Percentiles rank a stretch among this genome's conserved stretches.
These are phyloP conservation scores for Waltiozyma sp. DNA, from an alignment of 1,139 yeast genomes.

Conservation along the genomic window DNA sequence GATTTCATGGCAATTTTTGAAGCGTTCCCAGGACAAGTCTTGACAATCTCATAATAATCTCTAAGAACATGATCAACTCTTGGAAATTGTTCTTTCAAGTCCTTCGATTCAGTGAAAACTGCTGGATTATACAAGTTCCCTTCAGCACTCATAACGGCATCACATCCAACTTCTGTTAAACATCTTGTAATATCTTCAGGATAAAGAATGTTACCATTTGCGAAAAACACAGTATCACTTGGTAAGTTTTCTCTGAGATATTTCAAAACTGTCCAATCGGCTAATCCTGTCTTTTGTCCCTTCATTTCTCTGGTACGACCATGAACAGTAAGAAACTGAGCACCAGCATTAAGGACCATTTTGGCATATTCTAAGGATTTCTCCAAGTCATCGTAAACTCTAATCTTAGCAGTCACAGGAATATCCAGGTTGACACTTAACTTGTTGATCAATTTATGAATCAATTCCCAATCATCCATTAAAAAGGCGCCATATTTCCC, in stretches of 20 bases:
- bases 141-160: slow-evolving; percentile 97
- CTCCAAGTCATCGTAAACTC: slow-evolving; percentile 79
- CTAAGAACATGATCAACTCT: slow-evolving; percentile 74
- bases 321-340: slow-evolving; percentile 89
- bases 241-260: slow-evolving; percentile 76
- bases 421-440: slow-evolving; percentile 64
- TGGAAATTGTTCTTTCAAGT: slow-evolving; percentile 63
- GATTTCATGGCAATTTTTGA: slow-evolving; percentile 81
- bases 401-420: slow-evolving; percentile 93
- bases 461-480: slow-evolving; percentile 94
- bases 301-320: slow-evolving; percentile 97
- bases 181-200: slow-evolving; percentile 73
- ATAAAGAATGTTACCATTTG: slow-evolving; percentile 86
- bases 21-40: slow-evolving; percentile 55
- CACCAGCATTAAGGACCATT: slow-evolving; percentile 90
- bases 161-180: slow-evolving; percentile 50
- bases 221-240: slow-evolving; percentile 73
- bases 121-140: slow-evolving; percentile 93
- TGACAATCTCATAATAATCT: slow-evolving; percentile 83
- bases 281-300: slow-evolving; percentile 91
- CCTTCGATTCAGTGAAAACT: slow-evolving; percentile 38
- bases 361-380: slow-evolving; percentile 81
- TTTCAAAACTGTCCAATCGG: slow-evolving; percentile 78
- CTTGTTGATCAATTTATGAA: slow-evolving; percentile 56
- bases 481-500: slow-evolving; percentile 93